Base-by-base conservation (phyloP, 495 filamentous ascomycete genomes). In the Neurospora tetraspora region DNA sequence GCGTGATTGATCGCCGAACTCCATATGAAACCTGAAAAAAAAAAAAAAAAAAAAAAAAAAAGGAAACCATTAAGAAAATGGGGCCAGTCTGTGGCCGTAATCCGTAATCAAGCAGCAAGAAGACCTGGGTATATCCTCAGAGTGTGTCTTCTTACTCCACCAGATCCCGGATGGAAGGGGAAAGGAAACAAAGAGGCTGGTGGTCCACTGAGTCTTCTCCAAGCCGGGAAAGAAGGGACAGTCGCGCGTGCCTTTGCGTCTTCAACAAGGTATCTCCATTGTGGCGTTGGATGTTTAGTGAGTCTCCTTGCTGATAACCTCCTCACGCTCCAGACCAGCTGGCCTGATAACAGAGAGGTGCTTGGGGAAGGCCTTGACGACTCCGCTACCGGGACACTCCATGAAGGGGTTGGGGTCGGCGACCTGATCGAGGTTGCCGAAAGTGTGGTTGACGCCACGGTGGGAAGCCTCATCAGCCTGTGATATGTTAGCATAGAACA, bases 381-480 rank as follows among this genome's bases (percentile, higher is more conserved):
- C 93, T 74, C 85, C 83, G 2, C 53, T 27, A 36, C 53, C 53
- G 7, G 53, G 53, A 12, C 27, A 65, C 70, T 89, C 89, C 39
- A 90, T 88, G 77, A 93, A 98, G 3, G 94, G 94, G 80, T 98
- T 97, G 16, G 92, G 93, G 78, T 98, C 95, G 7, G 86, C 80
- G 27, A 85, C 86, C 80, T 94, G 93, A 70, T 93, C 83, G 61
- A 97, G 81, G 77, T 97, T 97, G n/a, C 90, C 89, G 31, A 98
- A 81, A 0, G 95, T 98, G 78, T 98, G 95, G 80, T 98, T 97
- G 71, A 97, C 95, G 82, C 97, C 95, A 9, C 95, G 85, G 78
- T 98, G 95, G 81, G 96, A 96, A 23, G 93, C 91, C 81, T 98
- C 95, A 76, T 97, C 94, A n/a, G 76, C 75, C 20, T 94, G 87